Evolutionary conservation across 768 basidiomycete genomes (phyloP).

Genomic region (Favolaschia claudopus): DNA sequence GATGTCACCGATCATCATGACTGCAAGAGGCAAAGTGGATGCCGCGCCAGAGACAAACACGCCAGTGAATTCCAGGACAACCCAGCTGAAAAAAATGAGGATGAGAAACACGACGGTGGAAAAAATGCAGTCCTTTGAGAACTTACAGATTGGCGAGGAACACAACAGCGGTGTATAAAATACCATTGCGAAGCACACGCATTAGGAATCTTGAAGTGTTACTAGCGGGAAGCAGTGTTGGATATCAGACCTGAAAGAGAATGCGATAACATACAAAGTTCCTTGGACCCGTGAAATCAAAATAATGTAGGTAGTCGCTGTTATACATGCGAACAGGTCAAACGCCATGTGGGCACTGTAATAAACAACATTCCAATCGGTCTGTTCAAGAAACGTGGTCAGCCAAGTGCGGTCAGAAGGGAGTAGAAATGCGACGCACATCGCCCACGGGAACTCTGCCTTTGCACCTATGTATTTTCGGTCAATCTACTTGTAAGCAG

Average conservation of each 20-base stretch:
- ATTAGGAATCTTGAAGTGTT: neutral
- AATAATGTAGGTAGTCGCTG: neutral
- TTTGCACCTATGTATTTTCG: no score
- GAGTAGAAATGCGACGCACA: neutral
- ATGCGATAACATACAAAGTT: neutral
- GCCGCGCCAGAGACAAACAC: slow-evolving; percentile 3
- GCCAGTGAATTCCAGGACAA: slow-evolving; percentile 7
- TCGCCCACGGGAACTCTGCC: no score
- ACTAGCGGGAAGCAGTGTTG: neutral
- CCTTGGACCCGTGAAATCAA: neutral
- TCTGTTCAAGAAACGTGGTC: neutral
- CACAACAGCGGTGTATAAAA: neutral
- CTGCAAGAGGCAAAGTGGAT: slow-evolving; percentile 12
- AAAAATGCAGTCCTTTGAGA: neutral
- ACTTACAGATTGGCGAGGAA: neutral
- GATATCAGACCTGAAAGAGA: neutral
- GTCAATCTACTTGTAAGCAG: no score
- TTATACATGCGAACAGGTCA: neutral
- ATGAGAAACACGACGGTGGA: neutral
- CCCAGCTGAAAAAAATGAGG: neutral
- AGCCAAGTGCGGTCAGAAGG: neutral
- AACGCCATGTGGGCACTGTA: neutral
- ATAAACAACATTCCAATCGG: slow-evolving; percentile 1
- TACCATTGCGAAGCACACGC: neutral
- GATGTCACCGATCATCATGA: slow-evolving; percentile 11